Conservation (phyloP, 163 green algal species). For the Prototheca wickerhamii region DNA sequence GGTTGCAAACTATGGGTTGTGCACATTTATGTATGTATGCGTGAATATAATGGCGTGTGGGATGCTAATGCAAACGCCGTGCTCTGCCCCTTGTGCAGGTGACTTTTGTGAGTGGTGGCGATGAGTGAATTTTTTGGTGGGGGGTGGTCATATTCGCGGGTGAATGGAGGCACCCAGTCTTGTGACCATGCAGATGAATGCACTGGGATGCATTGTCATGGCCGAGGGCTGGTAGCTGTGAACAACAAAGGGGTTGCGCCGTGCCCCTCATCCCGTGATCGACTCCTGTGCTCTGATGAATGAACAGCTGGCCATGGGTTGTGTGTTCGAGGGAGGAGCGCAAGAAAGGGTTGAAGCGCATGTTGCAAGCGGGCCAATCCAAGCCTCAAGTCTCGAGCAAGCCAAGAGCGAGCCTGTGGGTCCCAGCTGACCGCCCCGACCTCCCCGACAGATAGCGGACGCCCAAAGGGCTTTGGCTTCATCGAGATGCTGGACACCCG, state of each 20-base stretch:
- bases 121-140: background rate
- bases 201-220: too few relatives aligned
- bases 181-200: too few relatives aligned
- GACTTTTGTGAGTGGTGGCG: constrained; percentile 1
- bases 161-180: background rate
- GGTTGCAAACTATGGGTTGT: too few relatives aligned
- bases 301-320: too few relatives aligned
- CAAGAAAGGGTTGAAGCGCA: too few relatives aligned
- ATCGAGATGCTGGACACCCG: constrained; percentile 81
- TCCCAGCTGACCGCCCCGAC: background rate
- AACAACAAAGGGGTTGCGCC: background rate
- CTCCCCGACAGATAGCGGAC: constrained; percentile 65
- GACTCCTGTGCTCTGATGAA: background rate
- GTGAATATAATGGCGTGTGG: background rate
- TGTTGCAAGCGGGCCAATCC: too few relatives aligned
- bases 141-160: background rate
- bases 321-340: too few relatives aligned
- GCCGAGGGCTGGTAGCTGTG: too few relatives aligned
- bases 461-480: constrained; percentile 89
- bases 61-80: too few relatives aligned
- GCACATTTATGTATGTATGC: background rate
- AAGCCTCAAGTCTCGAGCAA: background rate
- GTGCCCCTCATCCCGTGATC: too few relatives aligned
- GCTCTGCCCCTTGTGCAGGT: background rate
- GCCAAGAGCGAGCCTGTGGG: background rate